These are phyloP conservation scores for Chlorella sp. DNA, from an alignment of 139 green algal species.

Conservation along the genomic window DNA sequence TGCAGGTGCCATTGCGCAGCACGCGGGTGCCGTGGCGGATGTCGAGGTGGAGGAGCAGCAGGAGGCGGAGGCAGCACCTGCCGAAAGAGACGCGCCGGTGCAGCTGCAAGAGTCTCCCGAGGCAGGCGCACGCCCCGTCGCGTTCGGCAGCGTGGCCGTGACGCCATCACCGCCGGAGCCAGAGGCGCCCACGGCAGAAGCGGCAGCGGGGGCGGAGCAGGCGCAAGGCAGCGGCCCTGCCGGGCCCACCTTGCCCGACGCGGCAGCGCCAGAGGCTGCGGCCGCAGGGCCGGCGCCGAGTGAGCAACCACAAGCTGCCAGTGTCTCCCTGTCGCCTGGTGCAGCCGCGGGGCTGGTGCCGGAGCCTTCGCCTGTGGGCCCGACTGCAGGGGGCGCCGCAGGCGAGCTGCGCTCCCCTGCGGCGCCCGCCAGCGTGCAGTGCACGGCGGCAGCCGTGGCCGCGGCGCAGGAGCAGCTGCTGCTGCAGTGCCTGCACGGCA, in stretches of 20 bases:
- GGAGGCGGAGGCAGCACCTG: neutral
- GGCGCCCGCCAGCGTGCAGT: neutral
- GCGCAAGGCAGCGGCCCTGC: neutral
- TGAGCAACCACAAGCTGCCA: too few species aligned
- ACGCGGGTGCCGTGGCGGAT: neutral
- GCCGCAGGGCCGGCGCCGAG: too few species aligned
- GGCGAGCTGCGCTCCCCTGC: neutral
- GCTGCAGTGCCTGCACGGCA: neutral
- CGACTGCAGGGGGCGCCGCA: neutral
- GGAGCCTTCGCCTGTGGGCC: too few species aligned
- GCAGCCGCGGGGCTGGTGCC: too few species aligned
- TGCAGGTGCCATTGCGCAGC: neutral
- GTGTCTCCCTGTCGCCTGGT: too few species aligned
- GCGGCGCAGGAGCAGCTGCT: neutral
- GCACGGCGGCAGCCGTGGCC: neutral
- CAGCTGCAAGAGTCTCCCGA: neutral
- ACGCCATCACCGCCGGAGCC: neutral
- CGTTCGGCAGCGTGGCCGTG: too few species aligned
- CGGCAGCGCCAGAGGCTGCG: neutral
- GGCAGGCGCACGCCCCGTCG: too few species aligned
- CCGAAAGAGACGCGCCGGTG: neutral
- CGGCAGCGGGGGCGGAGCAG: too few species aligned
- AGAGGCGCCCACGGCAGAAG: neutral
- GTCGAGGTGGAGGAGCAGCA: neutral
- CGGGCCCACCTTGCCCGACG: neutral